Conservation (phyloP, 139 green algal genomes). For the Pseudopediastrum boryanum region DNA sequence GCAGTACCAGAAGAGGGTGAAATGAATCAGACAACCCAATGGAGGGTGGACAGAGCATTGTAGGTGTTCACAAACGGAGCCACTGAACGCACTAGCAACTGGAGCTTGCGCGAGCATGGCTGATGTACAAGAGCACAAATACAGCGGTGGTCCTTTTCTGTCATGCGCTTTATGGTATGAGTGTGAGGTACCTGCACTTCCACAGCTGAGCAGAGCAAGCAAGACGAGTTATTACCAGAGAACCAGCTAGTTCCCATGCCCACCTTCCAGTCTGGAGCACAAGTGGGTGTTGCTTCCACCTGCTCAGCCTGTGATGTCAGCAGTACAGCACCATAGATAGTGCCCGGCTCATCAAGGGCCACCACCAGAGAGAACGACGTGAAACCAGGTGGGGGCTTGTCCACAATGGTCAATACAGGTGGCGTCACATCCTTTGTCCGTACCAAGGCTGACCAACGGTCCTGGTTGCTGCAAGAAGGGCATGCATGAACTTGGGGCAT, state of each 20-base stretch:
- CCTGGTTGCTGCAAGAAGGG: constrained; percentile 33
- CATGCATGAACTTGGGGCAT: too few relatives aligned
- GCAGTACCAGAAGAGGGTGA: too few relatives aligned
- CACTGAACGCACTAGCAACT: too few relatives aligned
- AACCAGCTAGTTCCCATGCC: background rate
- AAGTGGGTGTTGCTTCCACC: background rate
- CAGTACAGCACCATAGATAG: constrained; percentile 17
- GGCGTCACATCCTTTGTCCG: constrained; percentile 46
- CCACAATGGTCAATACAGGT: constrained; percentile 34
- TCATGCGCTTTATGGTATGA: too few relatives aligned
- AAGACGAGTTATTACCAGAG: background rate
- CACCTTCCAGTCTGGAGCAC: constrained; percentile 25
- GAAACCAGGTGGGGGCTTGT: constrained; percentile 32
- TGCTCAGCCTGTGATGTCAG: background rate
- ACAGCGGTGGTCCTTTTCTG: too few relatives aligned
- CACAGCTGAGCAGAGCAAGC: too few relatives aligned
- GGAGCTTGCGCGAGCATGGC: too few relatives aligned
- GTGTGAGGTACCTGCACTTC: too few relatives aligned
- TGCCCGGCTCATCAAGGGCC: constrained; percentile 44
- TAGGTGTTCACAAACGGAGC: too few relatives aligned
- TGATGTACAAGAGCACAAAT: too few relatives aligned
- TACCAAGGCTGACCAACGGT: constrained; percentile 11
- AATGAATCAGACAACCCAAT: too few relatives aligned
- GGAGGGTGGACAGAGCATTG: too few relatives aligned
- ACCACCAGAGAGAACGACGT: constrained; percentile 34